Conservation (phyloP, 2,329 filamentous ascomycete species). For the Fusarium sp. region DNA sequence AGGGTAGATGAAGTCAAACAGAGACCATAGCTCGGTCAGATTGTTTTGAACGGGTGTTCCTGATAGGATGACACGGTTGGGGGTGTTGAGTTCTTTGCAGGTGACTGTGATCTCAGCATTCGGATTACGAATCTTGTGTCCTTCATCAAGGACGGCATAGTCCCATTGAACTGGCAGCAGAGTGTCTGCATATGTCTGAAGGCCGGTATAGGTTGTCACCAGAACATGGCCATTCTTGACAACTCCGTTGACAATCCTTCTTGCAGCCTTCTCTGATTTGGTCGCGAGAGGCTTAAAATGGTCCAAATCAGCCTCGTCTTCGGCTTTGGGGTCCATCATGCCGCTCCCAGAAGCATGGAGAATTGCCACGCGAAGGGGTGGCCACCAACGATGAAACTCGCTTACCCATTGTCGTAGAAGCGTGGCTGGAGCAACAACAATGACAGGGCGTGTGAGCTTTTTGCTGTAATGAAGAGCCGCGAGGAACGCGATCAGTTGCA, state of each 20-base stretch:
- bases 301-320: constrained; percentile 65
- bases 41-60: constrained; percentile 99
- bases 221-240: constrained; percentile 89
- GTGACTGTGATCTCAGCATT: constrained; percentile 95
- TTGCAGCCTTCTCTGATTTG: constrained; percentile 70
- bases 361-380: constrained; percentile 95
- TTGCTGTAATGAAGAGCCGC: constrained; percentile 94
- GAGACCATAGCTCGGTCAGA: constrained; percentile 91
- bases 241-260: constrained; percentile 84
- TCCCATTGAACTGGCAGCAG: constrained; percentile 89
- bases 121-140: constrained; percentile 97
- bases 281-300: constrained; percentile 50
- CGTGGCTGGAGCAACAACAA: constrained; percentile 93
- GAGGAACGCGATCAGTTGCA: constrained; percentile 79
- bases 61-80: constrained; percentile 91
- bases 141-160: constrained; percentile 94
- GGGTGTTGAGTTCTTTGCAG: constrained; percentile 92
- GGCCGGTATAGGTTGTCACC: constrained; percentile 93
- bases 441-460: constrained; percentile 83
- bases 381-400: constrained; percentile 99
- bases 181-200: constrained; percentile 91
- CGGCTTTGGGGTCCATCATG: constrained; percentile 85
- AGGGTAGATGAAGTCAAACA: constrained; percentile 97
- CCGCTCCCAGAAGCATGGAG: constrained; percentile 95
- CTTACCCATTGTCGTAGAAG: constrained; percentile 98